Percentiles rank a stretch among this genome's conserved stretches.
Evolutionary conservation across 1,284 basidiomycete species (phyloP).

Genomic region (Cryptococcus depauperatus): DNA sequence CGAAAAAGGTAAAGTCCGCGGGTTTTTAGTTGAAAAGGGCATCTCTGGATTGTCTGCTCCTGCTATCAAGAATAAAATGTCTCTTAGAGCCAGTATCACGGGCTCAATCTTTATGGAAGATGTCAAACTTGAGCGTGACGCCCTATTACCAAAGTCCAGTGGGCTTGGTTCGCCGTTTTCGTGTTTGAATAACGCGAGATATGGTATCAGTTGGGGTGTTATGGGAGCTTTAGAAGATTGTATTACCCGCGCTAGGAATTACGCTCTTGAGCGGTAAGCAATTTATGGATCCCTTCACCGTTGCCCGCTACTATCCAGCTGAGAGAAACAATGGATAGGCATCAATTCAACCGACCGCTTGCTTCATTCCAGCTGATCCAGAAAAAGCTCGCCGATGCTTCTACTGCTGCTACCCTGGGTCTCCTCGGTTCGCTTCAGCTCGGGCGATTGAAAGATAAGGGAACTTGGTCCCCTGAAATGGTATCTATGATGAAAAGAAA

Average conservation of each 20-base stretch:
- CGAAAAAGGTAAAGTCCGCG: conserved; percentile 67
- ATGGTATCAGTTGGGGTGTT: conserved; percentile 85
- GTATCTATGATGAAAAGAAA: conserved; percentile 91
- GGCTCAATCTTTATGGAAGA: conserved; percentile 91
- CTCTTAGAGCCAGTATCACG: conserved; percentile 79
- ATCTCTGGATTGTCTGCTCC: conserved; percentile 76
- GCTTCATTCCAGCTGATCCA: conserved; percentile 94
- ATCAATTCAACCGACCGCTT: conserved; percentile 81
- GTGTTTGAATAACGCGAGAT: conserved; percentile 84
- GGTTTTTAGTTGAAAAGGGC: conserved; percentile 87
- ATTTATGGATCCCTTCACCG: not conserved
- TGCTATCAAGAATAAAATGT: conserved; percentile 86
- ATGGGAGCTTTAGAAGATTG: conserved; percentile 95
- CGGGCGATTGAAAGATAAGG: conserved; percentile 78
- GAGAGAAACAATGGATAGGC: conserved; percentile 36
- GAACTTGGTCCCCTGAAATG: conserved; percentile 79
- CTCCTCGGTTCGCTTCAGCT: conserved; percentile 69
- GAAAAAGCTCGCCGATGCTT: conserved; percentile 91
- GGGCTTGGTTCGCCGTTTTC: conserved; percentile 80
- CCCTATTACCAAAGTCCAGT: conserved; percentile 63
- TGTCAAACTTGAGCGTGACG: conserved; percentile 61
- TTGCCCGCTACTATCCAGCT: no score
- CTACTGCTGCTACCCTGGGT: conserved; percentile 76
- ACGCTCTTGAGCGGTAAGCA: conserved; percentile 70
- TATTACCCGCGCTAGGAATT: conserved; percentile 65